Evolutionary conservation across 2,329 filamentous ascomycete genomes (phyloP).

Genomic region (Didymella sp.): DNA sequence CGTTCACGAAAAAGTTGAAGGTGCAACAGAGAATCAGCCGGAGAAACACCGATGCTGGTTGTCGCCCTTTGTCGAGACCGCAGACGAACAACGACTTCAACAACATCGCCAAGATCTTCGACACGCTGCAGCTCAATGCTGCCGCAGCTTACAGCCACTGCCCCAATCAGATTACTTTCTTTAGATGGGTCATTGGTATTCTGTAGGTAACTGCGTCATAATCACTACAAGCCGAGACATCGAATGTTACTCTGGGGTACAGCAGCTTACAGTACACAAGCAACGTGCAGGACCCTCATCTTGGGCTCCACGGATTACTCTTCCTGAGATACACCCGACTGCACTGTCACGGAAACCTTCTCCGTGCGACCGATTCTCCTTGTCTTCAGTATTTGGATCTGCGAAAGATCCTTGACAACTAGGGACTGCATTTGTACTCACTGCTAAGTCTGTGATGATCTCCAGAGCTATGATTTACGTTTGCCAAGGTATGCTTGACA

Average conservation of each 20-base stretch:
- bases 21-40: background rate
- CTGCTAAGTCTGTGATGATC: background rate
- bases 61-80: background rate
- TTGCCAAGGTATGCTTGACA: background rate
- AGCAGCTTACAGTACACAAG: constrained; percentile 1
- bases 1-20: constrained; percentile 9
- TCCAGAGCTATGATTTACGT: background rate
- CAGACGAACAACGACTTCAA: background rate
- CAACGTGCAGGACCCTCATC: background rate
- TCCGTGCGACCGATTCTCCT: no score
- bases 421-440: background rate
- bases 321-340: background rate
- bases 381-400: background rate
- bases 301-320: background rate
- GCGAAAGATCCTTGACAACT: background rate
- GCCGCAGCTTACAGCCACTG: background rate
- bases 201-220: background rate
- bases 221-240: background rate
- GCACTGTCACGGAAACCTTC: background rate
- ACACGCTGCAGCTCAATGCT: background rate
- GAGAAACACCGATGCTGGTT: background rate
- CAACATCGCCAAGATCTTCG: background rate
- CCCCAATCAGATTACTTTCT: background rate
- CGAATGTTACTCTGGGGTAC: background rate
- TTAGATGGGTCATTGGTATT: background rate